Percentiles rank a stretch among this genome's conserved stretches.
Evolutionary conservation across 2,329 filamentous ascomycete species (phyloP).

Genomic region (Elsinoe fawcettii): DNA sequence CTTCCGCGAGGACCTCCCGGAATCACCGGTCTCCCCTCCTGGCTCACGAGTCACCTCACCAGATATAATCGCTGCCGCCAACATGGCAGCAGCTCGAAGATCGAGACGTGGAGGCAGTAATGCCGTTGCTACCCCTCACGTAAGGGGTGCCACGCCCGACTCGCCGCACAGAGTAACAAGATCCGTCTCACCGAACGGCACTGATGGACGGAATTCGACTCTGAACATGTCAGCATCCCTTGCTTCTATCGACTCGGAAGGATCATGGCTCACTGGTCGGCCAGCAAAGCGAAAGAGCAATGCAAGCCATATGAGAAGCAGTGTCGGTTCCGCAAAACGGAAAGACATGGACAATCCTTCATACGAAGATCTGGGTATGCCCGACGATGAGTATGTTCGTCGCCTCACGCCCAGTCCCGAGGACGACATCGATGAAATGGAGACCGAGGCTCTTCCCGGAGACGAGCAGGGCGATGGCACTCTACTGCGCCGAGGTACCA

Average conservation of each 20-base stretch:
- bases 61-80: slow-evolving; percentile 44
- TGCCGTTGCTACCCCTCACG: slow-evolving; percentile 16
- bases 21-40: slow-evolving; percentile 76
- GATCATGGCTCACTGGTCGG: slow-evolving; percentile 85
- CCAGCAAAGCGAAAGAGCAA: slow-evolving; percentile 43
- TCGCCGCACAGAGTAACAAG: slow-evolving; percentile 21
- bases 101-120: slow-evolving; percentile 24
- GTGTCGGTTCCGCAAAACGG: slow-evolving; percentile 37
- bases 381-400: slow-evolving; percentile 68
- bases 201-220: slow-evolving; percentile 25
- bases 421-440: slow-evolving; percentile 15
- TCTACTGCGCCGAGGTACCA: slow-evolving; percentile 35
- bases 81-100: slow-evolving; percentile 35
- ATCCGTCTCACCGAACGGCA: slow-evolving; percentile 37
- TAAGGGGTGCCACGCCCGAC: background rate
- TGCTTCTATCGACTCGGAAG: slow-evolving; percentile 91
- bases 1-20: slow-evolving; percentile 86
- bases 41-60: slow-evolving; percentile 74
- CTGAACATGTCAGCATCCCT: slow-evolving; percentile 65
- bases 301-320: slow-evolving; percentile 40
- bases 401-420: slow-evolving; percentile 30
- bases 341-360: slow-evolving; percentile 49
- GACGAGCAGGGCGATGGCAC: slow-evolving; percentile 15
- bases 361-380: slow-evolving; percentile 56
- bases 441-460: slow-evolving; percentile 9